A percentile compares a stretch with the other conserved stretches of the same genome.
phyloP scores from a whole-genome alignment of 1,139 yeast genomes.

The Yamadazyma trypodendri region DNA sequence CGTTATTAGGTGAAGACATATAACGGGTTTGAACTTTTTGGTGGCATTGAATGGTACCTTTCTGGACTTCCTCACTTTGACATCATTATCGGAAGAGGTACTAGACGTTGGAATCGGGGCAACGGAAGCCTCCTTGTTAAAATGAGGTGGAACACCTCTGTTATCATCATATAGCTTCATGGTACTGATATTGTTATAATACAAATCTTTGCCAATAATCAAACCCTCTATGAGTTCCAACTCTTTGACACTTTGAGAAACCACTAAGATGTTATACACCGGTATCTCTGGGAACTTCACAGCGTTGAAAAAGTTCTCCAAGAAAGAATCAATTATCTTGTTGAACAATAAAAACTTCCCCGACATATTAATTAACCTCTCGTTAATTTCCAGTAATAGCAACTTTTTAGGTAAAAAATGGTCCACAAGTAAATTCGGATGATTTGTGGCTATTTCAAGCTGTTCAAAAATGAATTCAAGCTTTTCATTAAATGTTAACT shows the following conservation, averaged over 20 bases:
- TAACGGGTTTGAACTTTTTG: slow-evolving; percentile 10
- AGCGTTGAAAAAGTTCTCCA: slow-evolving; percentile 16
- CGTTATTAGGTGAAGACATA: slow-evolving; percentile 35
- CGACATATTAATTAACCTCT: slow-evolving; percentile 50
- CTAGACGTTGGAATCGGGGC: neutral
- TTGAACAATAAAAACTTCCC: slow-evolving; percentile 61
- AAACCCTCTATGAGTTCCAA: slow-evolving; percentile 69
- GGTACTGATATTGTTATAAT: slow-evolving; percentile 61
- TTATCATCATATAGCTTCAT: slow-evolving; percentile 53
- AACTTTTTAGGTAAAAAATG: slow-evolving; percentile 73
- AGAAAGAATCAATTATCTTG: slow-evolving; percentile 40
- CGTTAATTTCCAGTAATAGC: slow-evolving; percentile 62
- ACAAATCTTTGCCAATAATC: slow-evolving; percentile 57
- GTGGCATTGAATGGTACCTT: slow-evolving; percentile 2
- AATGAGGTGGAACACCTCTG: slow-evolving; percentile 12
- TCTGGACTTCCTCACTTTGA: slow-evolving; percentile 12
- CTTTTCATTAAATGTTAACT: slow-evolving; percentile 12
- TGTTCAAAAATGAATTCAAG: slow-evolving; percentile 46
- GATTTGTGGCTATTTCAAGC: slow-evolving; percentile 51
- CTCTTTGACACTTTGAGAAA: slow-evolving; percentile 63
- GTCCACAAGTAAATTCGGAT: slow-evolving; percentile 69
- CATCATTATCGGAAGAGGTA: slow-evolving; percentile 11
- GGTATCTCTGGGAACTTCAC: slow-evolving; percentile 14
- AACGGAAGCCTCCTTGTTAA: neutral
- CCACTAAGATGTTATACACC: slow-evolving; percentile 42